Conservation (phyloP, 2,329 filamentous ascomycete genomes). For the Zalaria sp. region DNA sequence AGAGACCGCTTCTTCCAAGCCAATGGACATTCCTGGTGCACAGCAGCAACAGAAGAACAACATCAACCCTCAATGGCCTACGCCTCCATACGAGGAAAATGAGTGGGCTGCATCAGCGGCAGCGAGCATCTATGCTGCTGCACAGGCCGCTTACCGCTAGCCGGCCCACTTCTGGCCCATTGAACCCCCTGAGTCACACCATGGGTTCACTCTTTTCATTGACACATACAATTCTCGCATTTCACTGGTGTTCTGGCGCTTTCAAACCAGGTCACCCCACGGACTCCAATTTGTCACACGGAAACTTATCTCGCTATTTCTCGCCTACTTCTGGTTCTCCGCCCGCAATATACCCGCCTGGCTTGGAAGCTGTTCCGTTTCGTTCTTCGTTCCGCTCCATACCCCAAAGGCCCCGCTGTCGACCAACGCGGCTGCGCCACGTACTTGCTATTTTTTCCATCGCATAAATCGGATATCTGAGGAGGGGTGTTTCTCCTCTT, state of each 20-base stretch:
- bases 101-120: slow-evolving; percentile 81
- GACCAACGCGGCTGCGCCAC: neutral
- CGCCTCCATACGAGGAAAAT: slow-evolving; percentile 84
- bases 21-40: slow-evolving; percentile 45
- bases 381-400: neutral
- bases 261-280: neutral
- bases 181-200: neutral
- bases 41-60: slow-evolving; percentile 39
- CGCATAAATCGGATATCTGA: neutral
- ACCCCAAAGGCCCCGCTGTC: neutral
- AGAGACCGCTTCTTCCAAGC: slow-evolving; percentile 50
- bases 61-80: slow-evolving; percentile 66
- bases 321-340: neutral
- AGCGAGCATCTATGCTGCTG: slow-evolving; percentile 66
- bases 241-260: neutral
- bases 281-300: neutral
- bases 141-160: slow-evolving; percentile 35
- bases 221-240: neutral
- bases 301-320: neutral
- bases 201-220: neutral
- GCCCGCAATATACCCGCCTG: neutral
- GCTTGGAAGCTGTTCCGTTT: neutral
- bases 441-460: neutral
- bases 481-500: neutral
- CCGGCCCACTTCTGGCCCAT: no score